Evolutionary conservation across 163 green algal species (phyloP), one percentile per base, ranked within the genome.

Genomic region (Scenedesmus sp.): DNA sequence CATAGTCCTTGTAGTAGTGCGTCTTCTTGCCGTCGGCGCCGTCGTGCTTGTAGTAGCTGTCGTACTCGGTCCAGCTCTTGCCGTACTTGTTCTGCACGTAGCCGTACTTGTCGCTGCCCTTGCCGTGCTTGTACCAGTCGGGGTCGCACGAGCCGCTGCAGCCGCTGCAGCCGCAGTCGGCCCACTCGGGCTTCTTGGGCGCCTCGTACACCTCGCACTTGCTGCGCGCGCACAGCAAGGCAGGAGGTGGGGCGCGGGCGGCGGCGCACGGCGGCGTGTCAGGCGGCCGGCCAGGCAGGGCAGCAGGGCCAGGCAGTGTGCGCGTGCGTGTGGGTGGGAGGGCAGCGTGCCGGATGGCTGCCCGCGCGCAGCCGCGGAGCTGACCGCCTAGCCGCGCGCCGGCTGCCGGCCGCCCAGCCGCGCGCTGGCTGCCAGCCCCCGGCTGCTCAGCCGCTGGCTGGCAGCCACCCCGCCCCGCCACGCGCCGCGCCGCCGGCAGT

Each of bases 1-100:
- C 64, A 51, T 76, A 76, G 67, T 76, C 67, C 51, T 76, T 76
- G 67, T 76, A 76, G 67, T 76, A 76, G 14, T 42, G 18, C 1
- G 50, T 34, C 29, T 53, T 26, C 67, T 53, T 64, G 67, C 67
- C 67, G 20, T 4, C 44, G 31, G 58, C 22, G 11, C 50, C 14
- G 34, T 18, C 31, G 18, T 44, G 9, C 51, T 53, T 5, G 51
- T 76, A 76, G 67, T 76, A 76, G 34, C 29, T 54, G 29, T 75
- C 45, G 24, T 75, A 75, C 5, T 15, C 20, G 20, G 20, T 28
- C 10, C 36, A 75, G 15, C 29, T 15, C 66, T 53, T 63, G 66
- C 31, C 34, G 45, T 75, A 47, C 14, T 31, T 14, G 24, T 18
- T 63, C 3, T 62, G 20, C 7, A 13, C 50, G 4, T 22, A 51